A percentile compares a stretch with the other conserved stretches of the same genome.
Conservation (phyloP, 2,329 filamentous ascomycete species). For the Fusarium kyushuense region DNA sequence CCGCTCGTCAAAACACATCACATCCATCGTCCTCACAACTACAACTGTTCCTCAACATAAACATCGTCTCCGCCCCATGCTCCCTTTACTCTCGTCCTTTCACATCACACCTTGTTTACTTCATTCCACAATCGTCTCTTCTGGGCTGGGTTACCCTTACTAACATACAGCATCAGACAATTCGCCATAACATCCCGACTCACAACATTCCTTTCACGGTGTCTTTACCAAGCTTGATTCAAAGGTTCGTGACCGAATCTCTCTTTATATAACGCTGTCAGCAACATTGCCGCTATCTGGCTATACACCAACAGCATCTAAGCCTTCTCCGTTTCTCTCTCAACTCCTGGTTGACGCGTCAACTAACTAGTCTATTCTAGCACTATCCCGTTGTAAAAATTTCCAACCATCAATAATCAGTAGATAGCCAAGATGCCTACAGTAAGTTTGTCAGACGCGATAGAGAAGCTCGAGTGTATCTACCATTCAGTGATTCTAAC, state of each 20-base stretch:
- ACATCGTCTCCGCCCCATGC: slow-evolving; percentile 50
- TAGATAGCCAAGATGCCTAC: slow-evolving; percentile 53
- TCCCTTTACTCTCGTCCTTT: slow-evolving; percentile 43
- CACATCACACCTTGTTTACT: slow-evolving; percentile 44
- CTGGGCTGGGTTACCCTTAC: slow-evolving; percentile 43
- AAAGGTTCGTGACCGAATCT: slow-evolving; percentile 54
- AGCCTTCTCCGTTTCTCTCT: slow-evolving; percentile 28
- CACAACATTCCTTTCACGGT: slow-evolving; percentile 55
- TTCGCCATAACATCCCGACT: slow-evolving; percentile 46
- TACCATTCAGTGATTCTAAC: slow-evolving; percentile 24
- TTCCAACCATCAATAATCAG: slow-evolving; percentile 39
- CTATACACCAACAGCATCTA: slow-evolving; percentile 15
- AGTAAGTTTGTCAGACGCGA: slow-evolving; percentile 49
- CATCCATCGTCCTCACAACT: slow-evolving; percentile 52
- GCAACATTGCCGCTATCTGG: slow-evolving; percentile 20
- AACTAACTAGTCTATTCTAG: slow-evolving; percentile 39
- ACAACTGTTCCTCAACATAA: slow-evolving; percentile 50
- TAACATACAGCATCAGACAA: slow-evolving; percentile 48
- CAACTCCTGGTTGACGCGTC: slow-evolving; percentile 42
- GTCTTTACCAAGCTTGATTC: slow-evolving; percentile 51
- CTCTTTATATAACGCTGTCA: slow-evolving; percentile 49
- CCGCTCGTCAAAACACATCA: slow-evolving; percentile 56
- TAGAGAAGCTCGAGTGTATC: neutral
- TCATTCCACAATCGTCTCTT: slow-evolving; percentile 35
- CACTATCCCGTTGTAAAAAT: slow-evolving; percentile 38